Conservation (phyloP, 768 basidiomycete species). For the Wakefieldia striispora region DNA sequence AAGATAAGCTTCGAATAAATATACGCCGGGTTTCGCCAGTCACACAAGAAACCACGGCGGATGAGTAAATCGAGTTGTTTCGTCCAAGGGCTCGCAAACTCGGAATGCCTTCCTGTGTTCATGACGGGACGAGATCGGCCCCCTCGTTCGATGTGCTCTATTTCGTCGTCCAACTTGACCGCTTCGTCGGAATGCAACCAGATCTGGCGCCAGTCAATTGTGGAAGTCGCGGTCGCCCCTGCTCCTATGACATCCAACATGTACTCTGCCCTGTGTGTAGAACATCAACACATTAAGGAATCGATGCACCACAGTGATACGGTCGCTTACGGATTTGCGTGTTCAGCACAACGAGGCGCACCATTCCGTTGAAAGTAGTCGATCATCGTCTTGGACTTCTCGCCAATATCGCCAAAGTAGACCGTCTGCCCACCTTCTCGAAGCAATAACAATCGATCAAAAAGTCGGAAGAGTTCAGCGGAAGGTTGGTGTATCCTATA, state of each 20-base stretch:
- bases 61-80: slow-evolving; percentile 35
- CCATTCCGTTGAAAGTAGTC: slow-evolving; percentile 26
- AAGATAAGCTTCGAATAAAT: slow-evolving; percentile 38
- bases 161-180: slow-evolving; percentile 35
- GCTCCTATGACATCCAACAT: slow-evolving; percentile 57
- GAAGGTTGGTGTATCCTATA: slow-evolving; percentile 31
- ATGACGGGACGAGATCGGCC: slow-evolving; percentile 25
- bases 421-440: slow-evolving; percentile 60
- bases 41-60: slow-evolving; percentile 29
- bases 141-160: slow-evolving; percentile 42
- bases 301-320: too few species aligned
- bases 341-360: slow-evolving; percentile 12
- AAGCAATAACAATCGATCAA: slow-evolving; percentile 52
- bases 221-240: slow-evolving; percentile 45
- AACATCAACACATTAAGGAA: background rate
- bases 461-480: slow-evolving; percentile 48
- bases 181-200: slow-evolving; percentile 49
- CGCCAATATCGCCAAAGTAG: slow-evolving; percentile 54
- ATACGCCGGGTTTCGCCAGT: slow-evolving; percentile 44
- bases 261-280: slow-evolving; percentile 41
- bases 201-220: slow-evolving; percentile 47
- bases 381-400: slow-evolving; percentile 20
- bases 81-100: slow-evolving; percentile 39
- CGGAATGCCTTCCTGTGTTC: slow-evolving; percentile 22
- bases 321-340: slow-evolving; percentile 26